Base-by-base conservation (phyloP, 2,329 filamentous ascomycete genomes). In the Fusarium pseudograminearum region DNA sequence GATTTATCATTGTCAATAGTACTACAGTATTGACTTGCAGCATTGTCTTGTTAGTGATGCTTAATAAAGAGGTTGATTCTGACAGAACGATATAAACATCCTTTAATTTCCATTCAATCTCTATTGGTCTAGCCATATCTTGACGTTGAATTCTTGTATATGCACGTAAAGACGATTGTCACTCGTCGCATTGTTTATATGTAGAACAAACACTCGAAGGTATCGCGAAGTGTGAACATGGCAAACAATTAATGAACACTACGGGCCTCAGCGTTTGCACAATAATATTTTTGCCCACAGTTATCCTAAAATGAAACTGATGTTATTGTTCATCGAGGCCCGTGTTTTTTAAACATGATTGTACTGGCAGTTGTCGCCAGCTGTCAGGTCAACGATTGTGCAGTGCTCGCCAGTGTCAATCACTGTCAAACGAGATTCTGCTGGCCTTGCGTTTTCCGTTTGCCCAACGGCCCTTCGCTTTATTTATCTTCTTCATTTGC, bases 1-100 rank as follows among this genome's bases (percentile, higher is more conserved):
- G 46, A 46, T 56, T 70, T 50, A 38, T 41, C 67, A 65, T 61
- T 65, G 51, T 56, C 26, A 40, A 57, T 36, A 56, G 31, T 20
- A 47, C 42, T 55, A 61, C 31, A 56, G 31, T 22, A 52, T 45
- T 56, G 45, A 51, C 36, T 48, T 61, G 55, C 26, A 28, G 38
- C 42, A 51, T 44, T 42, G 46, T 54, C 54, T 61, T 63, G 67
- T 55, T 61, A 41, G 47, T 38, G 33, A 50, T 42, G 47, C 55
- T 50, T 34, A 62, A 58, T 55, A 70, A 54, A 68, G 45, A 54
- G 30, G 22, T 51, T 50, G 26, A 46, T 46, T 46, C 9, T 22
- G n/a, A 22, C 24, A 52, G 24, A 30, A 40, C 33, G 8, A 52
- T 52, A 16, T n/a, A 51, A 28, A 22, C 3, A 4, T 15, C 7